Base-by-base conservation (phyloP, 2,329 filamentous ascomycete species). In the Paraphoma chrysanthemicola region DNA sequence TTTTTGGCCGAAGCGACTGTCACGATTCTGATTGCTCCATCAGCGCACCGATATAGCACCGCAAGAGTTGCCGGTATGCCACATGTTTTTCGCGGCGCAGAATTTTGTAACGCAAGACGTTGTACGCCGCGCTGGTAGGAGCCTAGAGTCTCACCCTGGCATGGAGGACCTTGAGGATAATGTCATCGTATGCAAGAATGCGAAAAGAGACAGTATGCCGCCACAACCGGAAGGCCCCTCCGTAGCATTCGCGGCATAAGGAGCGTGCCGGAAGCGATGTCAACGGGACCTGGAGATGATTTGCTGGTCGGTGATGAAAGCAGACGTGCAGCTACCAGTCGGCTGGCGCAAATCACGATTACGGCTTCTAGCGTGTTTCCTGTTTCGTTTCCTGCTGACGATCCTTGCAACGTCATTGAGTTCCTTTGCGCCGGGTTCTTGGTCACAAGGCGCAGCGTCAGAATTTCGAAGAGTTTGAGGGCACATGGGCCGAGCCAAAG, bases 291-390 rank as follows among this genome's bases (percentile, higher is more conserved):
- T 47, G 33, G 44, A 42, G 49, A 28, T 42, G 47, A 33, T 16
- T 31, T 59, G 42, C 45, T 42, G 44, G 36, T 54, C 39, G 44
- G 48, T 28, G 56, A 30, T 16, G 42, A 36, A 44, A 46, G 55
- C 55, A 57, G 55, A 54, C 48, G 39, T 54, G 51, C 8, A 9
- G 8, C 8, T 42, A 12, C 38, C 51, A 54, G 43, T 48, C 36
- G 51, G 47, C 43, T 44, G 48, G 43, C 12, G 39, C 39, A 36
- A 55, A 47, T 45, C 53, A 30, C 10, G 17, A 29, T 8, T 28
- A 11, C 12, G 42, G 17, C 48, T 54, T 60, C 57, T 57, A 60
- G 57, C 57, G 54, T 52, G 49, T 47, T 53, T 39, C 43, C 50
- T 48, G 53, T 54, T 48, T 52, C 49, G 33, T 18, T 30, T 18